These are phyloP conservation scores for Vitellaria paradoxa DNA, from an alignment of 179 eudicot genomes.

Conservation along the genomic window DNA sequence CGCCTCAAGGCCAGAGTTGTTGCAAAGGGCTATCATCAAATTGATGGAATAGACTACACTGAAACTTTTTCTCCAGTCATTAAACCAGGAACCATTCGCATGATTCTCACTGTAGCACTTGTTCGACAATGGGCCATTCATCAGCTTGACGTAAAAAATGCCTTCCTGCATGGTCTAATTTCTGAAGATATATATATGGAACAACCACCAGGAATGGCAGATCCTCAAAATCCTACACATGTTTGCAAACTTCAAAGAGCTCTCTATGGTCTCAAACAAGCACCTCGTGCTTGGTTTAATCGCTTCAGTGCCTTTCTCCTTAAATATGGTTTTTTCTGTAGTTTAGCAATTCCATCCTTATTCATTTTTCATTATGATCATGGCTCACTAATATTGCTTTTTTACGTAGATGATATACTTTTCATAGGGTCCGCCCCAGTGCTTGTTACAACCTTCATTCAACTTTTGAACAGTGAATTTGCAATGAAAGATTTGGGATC, in stretches of 20 bases:
- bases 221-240: background rate
- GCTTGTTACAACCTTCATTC: background rate
- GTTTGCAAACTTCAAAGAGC: slow-evolving; percentile 10
- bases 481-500: background rate
- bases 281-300: slow-evolving; percentile 8
- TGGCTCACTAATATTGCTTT: background rate
- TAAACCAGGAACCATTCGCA: background rate
- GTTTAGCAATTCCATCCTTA: slow-evolving; percentile 9
- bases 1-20: too few species aligned
- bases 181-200: slow-evolving; percentile 2
- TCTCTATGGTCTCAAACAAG: slow-evolving; percentile 14
- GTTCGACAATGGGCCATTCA: background rate
- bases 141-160: slow-evolving; percentile 18
- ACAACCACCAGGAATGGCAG: slow-evolving; percentile 11
- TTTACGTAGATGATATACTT: slow-evolving; percentile 15
- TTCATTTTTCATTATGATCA: background rate
- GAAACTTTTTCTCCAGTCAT: slow-evolving; percentile 14
- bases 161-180: background rate
- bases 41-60: background rate
- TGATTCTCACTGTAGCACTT: background rate
- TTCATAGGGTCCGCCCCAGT: background rate
- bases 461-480: background rate
- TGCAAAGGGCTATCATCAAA: background rate
- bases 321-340: slow-evolving; percentile 3
- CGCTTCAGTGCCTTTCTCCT: background rate